A percentile compares a stretch with the other conserved stretches of the same genome.
phyloP scores from a whole-genome alignment of 192 early-diverging fungal genomes.

The Obelidium mucronatum region DNA sequence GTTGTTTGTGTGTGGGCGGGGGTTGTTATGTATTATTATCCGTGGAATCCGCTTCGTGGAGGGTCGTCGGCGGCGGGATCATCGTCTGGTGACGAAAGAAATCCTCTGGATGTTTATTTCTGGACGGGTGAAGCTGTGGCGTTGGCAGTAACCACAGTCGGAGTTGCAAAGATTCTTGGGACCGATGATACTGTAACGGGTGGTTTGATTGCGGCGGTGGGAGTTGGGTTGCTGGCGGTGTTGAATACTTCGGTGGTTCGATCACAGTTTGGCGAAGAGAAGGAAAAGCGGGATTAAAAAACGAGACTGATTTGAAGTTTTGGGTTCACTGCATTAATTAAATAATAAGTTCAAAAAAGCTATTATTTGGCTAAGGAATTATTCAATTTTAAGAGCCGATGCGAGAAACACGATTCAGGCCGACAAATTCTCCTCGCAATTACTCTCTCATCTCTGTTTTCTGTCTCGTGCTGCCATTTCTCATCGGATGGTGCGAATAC shows the following conservation, averaged over 20 bases:
- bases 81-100: not conserved
- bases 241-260: not conserved
- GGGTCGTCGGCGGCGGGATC: not conserved
- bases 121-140: conserved; percentile 21
- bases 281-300: conserved; percentile 6
- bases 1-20: not conserved
- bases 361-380: too few relatives aligned
- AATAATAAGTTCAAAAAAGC: too few relatives aligned
- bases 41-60: conserved; percentile 8
- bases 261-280: not conserved
- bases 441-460: too few relatives aligned
- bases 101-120: conserved; percentile 5
- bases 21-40: conserved; percentile 24
- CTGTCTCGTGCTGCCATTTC: too few relatives aligned
- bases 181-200: not conserved
- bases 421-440: too few relatives aligned
- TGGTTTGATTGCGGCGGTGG: not conserved
- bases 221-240: not conserved
- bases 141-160: not conserved
- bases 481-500: too few relatives aligned
- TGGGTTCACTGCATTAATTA: too few relatives aligned
- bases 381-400: too few relatives aligned
- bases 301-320: not conserved
- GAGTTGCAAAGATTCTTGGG: not conserved
- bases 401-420: too few relatives aligned